phyloP scores from a whole-genome alignment of 1,284 basidiomycete species.

The Ustilago crameri region DNA sequence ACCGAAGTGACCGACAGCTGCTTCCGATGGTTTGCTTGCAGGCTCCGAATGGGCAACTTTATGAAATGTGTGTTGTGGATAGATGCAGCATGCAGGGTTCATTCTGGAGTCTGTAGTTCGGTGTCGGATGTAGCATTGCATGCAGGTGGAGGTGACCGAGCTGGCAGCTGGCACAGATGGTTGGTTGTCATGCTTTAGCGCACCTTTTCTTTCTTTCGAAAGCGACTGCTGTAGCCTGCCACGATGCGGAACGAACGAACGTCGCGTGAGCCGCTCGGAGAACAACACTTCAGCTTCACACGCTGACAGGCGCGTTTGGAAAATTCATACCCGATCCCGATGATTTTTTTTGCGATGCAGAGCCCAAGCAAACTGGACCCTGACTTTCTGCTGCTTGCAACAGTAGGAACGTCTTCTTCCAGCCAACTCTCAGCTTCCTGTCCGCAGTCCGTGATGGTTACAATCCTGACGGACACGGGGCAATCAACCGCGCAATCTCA shows the following conservation, averaged over 20 bases:
- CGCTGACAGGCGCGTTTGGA: neutral
- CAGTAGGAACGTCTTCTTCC: too few relatives aligned
- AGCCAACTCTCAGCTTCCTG: too few relatives aligned
- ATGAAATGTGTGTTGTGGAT: neutral
- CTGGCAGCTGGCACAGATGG: too few relatives aligned
- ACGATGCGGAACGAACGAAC: conserved; percentile 6
- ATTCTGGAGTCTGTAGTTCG: conserved; percentile 17
- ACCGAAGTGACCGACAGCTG: neutral
- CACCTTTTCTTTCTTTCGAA: too few relatives aligned
- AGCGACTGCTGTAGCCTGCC: too few relatives aligned
- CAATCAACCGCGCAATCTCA: neutral
- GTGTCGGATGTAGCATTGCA: conserved; percentile 25
- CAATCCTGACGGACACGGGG: too few relatives aligned
- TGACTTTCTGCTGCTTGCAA: neutral
- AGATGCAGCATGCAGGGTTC: conserved; percentile 25
- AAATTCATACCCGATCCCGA: conserved; percentile 7
- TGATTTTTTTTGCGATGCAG: too few relatives aligned
- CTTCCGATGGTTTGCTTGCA: conserved; percentile 5
- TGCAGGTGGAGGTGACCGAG: conserved; percentile 15
- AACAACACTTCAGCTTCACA: neutral
- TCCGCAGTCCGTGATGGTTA: too few relatives aligned
- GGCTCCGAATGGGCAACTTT: neutral
- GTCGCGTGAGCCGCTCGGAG: conserved; percentile 12
- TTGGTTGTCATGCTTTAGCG: neutral
- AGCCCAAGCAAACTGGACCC: conserved; percentile 2